A percentile compares a stretch with the other conserved stretches of the same genome.
These are phyloP conservation scores for Diddensiella caesifluorescens DNA, from an alignment of 805 yeast species.

Conservation along the genomic window DNA sequence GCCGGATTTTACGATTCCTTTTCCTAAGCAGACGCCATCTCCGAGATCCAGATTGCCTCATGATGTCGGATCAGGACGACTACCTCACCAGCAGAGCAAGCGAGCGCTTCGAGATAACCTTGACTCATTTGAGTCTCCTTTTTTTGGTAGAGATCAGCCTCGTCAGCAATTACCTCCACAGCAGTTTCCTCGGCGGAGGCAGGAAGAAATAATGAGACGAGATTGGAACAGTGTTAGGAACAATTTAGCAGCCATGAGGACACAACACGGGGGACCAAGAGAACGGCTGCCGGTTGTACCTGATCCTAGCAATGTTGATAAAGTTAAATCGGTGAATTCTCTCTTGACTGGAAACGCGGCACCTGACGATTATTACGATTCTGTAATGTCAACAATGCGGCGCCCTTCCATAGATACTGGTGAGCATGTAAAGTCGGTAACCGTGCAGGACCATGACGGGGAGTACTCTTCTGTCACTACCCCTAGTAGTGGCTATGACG, in stretches of 20 bases:
- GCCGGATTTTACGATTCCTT: too few relatives aligned
- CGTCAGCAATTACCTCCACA: conserved; percentile 1
- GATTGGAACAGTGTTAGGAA: conserved; percentile 20
- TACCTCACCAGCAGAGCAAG: too few relatives aligned
- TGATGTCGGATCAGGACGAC: too few relatives aligned
- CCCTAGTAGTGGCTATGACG: conserved; percentile 7
- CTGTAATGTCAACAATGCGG: conserved; percentile 16
- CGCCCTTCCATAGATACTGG: conserved; percentile 23
- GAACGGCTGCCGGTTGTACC: conserved; percentile 8
- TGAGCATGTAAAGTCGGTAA: conserved; percentile 19
- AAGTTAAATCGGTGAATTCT: conserved; percentile 11
- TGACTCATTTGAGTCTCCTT: conserved; percentile 17
- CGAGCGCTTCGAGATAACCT: conserved; percentile 14
- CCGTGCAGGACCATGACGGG: conserved; percentile 15
- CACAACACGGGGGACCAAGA: conserved; percentile 5
- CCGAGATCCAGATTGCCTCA: too few relatives aligned
- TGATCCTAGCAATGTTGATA: conserved; percentile 7
- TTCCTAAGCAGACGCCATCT: too few relatives aligned
- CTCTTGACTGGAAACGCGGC: conserved; percentile 15
- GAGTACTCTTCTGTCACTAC: background rate
- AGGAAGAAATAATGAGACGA: too few relatives aligned
- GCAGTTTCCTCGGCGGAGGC: conserved; percentile 12
- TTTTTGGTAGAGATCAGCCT: conserved; percentile 14
- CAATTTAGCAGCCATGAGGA: conserved; percentile 18
- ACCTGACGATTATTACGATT: conserved; percentile 19